These are phyloP conservation scores for Shiraia sp. DNA, from an alignment of 2,329 filamentous ascomycete species.

Conservation along the genomic window DNA sequence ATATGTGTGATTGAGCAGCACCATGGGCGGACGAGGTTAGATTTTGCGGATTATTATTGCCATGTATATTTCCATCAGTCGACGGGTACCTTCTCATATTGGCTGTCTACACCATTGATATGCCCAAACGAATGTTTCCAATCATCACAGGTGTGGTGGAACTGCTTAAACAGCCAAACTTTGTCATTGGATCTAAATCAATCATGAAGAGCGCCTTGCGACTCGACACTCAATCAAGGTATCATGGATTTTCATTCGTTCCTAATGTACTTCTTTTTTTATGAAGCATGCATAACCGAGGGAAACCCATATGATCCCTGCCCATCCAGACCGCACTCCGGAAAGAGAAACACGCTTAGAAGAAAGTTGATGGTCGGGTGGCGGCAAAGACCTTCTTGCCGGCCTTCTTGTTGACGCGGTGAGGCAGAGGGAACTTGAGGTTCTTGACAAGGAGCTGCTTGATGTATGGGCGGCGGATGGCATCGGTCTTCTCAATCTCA, in stretches of 20 bases:
- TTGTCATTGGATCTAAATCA: constrained; percentile 13
- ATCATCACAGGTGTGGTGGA: background rate
- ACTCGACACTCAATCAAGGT: constrained; percentile 30
- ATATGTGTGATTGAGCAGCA: too few species aligned
- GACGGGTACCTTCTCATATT: background rate
- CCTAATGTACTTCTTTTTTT: constrained; percentile 48
- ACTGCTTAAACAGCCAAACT: constrained; percentile 2
- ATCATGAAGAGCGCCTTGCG: constrained; percentile 18
- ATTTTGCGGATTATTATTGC: too few species aligned
- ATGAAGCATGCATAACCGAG: constrained; percentile 47
- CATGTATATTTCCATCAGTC: too few species aligned
- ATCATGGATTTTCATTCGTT: constrained; percentile 50
- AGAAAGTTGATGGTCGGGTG: constrained; percentile 95
- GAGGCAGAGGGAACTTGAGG: constrained; percentile 98
- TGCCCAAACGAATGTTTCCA: background rate
- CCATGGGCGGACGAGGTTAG: too few species aligned
- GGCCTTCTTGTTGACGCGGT: constrained; percentile 83
- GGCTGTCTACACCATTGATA: background rate
- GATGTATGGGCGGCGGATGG: constrained; percentile 98
- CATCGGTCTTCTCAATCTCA: constrained; percentile 91
- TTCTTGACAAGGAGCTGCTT: constrained; percentile 95
- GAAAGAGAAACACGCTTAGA: constrained; percentile 65
- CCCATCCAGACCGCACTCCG: constrained; percentile 45
- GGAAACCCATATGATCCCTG: constrained; percentile 45
- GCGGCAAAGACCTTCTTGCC: constrained; percentile 92